Evolutionary conservation across 1,139 yeast species (phyloP).

Genomic region (Arxiozyma heterogenica): DNA sequence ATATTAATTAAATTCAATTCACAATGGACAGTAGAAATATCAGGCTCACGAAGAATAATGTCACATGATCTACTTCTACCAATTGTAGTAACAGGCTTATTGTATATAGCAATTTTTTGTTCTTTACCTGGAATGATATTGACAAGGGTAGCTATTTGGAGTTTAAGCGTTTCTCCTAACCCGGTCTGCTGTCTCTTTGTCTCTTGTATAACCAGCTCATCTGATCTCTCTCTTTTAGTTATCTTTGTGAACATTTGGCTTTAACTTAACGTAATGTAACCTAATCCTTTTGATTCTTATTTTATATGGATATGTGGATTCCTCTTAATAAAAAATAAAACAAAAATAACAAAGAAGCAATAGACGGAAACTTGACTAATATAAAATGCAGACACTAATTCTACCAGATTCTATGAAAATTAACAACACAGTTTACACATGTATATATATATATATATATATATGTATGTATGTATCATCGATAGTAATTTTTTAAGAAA

Average conservation of each 20-base stretch:
- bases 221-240: conserved; percentile 13
- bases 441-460: no score
- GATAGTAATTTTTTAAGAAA: no score
- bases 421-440: no score
- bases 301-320: no score
- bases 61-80: conserved; percentile 64
- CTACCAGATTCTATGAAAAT: no score
- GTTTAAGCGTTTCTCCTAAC: conserved; percentile 37
- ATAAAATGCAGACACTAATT: no score
- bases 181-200: conserved; percentile 17
- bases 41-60: conserved; percentile 44
- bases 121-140: conserved; percentile 30
- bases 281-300: not conserved
- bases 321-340: no score
- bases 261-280: not conserved
- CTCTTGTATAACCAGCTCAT: conserved; percentile 8
- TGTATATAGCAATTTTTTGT: conserved; percentile 15
- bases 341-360: no score
- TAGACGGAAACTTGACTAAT: no score
- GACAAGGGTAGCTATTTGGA: conserved; percentile 17
- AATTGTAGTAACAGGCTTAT: conserved; percentile 24
- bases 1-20: conserved; percentile 36
- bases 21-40: conserved; percentile 63
- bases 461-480: no score
- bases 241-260: conserved; percentile 1